A percentile compares a stretch with the other conserved stretches of the same genome.
These are phyloP conservation scores for Pleurotus cornucopiae DNA, from an alignment of 768 basidiomycete genomes.

Conservation along the genomic window DNA sequence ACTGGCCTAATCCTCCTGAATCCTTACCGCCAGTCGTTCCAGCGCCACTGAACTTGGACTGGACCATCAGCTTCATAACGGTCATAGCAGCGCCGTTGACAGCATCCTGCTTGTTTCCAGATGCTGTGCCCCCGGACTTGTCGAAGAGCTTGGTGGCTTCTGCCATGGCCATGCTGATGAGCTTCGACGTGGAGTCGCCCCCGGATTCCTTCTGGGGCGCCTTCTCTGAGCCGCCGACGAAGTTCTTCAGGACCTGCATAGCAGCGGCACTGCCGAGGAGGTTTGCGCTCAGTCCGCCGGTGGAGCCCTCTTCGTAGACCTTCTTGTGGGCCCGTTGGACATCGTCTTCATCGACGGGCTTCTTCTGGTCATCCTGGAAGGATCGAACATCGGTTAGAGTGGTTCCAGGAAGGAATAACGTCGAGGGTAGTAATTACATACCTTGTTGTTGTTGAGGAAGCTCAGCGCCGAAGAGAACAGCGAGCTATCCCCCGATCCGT, in stretches of 20 bases:
- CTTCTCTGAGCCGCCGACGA: conserved; percentile 39
- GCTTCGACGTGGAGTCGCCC: conserved; percentile 50
- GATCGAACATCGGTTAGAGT: conserved; percentile 3
- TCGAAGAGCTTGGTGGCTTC: conserved; percentile 78
- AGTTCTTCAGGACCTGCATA: conserved; percentile 62
- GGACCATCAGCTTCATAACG: conserved; percentile 77
- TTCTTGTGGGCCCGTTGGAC: conserved; percentile 57
- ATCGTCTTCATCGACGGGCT: conserved; percentile 64
- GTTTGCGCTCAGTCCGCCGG: conserved; percentile 50
- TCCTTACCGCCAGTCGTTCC: conserved; percentile 48
- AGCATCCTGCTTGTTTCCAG: conserved; percentile 76
- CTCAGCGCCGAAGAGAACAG: conserved; percentile 54
- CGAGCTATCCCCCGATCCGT: conserved; percentile 54
- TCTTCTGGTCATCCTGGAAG: conserved; percentile 43
- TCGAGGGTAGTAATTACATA: conserved; percentile 15
- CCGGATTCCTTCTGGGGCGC: conserved; percentile 18
- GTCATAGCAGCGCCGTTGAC: conserved; percentile 85
- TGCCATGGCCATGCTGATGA: conserved; percentile 85
- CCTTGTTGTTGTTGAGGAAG: conserved; percentile 51
- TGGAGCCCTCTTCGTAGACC: conserved; percentile 54
- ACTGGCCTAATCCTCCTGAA: conserved; percentile 63
- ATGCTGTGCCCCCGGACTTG: conserved; percentile 55
- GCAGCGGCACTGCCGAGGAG: conserved; percentile 78
- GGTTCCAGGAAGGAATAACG: background rate
- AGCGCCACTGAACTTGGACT: conserved; percentile 52